Base-by-base conservation (phyloP, 805 yeast genomes). In the Saccharomycopsis amapae region DNA sequence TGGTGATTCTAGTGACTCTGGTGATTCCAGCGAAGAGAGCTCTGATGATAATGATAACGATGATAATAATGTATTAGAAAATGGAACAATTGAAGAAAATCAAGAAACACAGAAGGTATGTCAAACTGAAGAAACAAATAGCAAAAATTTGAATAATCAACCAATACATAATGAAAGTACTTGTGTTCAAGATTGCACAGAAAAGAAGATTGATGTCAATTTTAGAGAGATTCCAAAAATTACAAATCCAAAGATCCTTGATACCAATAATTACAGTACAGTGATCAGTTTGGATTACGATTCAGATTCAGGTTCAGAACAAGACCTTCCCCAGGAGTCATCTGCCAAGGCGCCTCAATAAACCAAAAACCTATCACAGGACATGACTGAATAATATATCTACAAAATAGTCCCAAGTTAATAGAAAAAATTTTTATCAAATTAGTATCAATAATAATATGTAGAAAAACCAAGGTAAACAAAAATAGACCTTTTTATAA, bases 221-320 rank as follows among this genome's bases (percentile, higher is more conserved):
- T n/a, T n/a, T n/a, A n/a, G n/a, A n/a, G n/a, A n/a, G n/a, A n/a
- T n/a, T n/a, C n/a, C 7, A 38, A 5, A 25, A 2, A 38, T n/a
- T 7, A 18, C 17, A 15, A 17, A 38, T 26, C 25, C n/a, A n/a
- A n/a, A 15, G 5, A 28, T 17, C 25, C 3, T 9, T 17, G 41
- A 10, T 5, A 39, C 18, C 15, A 39, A n/a, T 22, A 39, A 30
- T 22, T 30, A 20, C 20, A 38, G 19, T 18, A 15, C 33, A 38
- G 26, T 19, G 6, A 23, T 39, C 19, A 39, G 36, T 18, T 23
- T 39, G 19, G 36, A 34, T 12, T 39, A 39, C 22, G 13, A 28
- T 22, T 42, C 45, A 2, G 38, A 40, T 13, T 18, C 17, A 2
- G 44, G 33, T 22, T 26, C 19, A 10, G 44, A 40, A 6, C 31